Percentiles rank a stretch among this genome's conserved stretches.
phyloP scores from a whole-genome alignment of 2,329 filamentous ascomycete genomes.

The Apiospora phragmitis region DNA sequence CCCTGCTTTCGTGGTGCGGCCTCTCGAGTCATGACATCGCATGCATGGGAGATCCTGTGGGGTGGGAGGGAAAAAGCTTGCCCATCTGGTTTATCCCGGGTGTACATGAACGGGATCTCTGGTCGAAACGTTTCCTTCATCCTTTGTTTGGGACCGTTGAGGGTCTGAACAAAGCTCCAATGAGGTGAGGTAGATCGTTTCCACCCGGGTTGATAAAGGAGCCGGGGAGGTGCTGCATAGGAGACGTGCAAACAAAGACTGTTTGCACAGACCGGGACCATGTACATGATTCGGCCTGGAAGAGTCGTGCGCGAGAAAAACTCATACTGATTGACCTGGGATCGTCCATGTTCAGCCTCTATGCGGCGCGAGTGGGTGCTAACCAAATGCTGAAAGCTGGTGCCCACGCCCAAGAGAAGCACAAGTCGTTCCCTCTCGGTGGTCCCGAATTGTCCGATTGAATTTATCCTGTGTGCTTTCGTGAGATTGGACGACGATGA shows the following conservation, averaged over 20 bases:
- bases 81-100: not conserved
- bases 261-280: not conserved
- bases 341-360: not conserved
- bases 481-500: not conserved
- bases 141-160: not conserved
- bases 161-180: not conserved
- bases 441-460: not conserved
- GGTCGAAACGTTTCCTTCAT: not conserved
- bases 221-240: not conserved
- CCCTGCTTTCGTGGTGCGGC: not conserved
- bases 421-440: not conserved
- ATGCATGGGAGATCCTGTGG: not conserved
- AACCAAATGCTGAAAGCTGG: not conserved
- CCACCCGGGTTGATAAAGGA: not conserved
- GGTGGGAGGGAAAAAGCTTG: not conserved
- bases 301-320: not conserved
- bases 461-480: not conserved
- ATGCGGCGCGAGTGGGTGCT: not conserved
- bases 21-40: not conserved
- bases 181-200: not conserved
- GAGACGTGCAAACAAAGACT: not conserved
- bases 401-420: not conserved
- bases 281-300: not conserved
- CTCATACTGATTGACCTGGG: not conserved
- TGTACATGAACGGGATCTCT: not conserved